Conservation (phyloP, 106 monocot genomes). For the Dendrobium catenatum region DNA sequence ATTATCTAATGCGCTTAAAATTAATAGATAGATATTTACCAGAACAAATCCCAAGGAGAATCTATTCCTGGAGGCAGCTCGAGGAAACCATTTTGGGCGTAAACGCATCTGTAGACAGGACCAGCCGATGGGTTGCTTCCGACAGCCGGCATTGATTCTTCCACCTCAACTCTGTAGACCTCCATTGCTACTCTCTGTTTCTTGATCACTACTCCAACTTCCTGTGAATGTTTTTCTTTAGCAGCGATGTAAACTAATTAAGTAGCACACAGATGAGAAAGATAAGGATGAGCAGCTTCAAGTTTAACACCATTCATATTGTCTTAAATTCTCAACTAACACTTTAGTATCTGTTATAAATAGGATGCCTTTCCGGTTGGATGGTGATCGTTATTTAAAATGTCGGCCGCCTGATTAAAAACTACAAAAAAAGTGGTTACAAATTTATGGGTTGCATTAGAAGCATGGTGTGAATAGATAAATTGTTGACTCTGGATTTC, state of each 20-base stretch:
- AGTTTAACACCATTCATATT: neutral
- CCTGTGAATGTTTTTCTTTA: neutral
- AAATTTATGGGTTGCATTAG: no score
- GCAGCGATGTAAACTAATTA: neutral
- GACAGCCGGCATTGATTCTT: conserved; percentile 38
- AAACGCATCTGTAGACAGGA: conserved; percentile 79
- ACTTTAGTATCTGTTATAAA: neutral
- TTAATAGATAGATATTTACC: conserved; percentile 19
- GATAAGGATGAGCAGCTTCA: neutral
- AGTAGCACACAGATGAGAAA: neutral
- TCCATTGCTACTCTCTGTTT: conserved; percentile 30
- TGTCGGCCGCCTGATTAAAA: no score
- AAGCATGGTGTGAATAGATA: no score
- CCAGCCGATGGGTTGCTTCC: conserved; percentile 68
- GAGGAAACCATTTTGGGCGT: conserved; percentile 66
- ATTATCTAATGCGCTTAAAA: no score
- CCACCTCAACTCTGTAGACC: conserved; percentile 60
- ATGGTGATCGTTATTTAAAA: no score
- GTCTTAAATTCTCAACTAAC: conserved; percentile 1
- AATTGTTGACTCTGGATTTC: no score
- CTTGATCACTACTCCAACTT: neutral
- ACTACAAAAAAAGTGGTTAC: no score
- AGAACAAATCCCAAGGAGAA: conserved; percentile 88
- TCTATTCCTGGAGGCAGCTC: conserved; percentile 41
- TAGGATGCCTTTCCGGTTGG: neutral